Evolutionary conservation across 768 basidiomycete species (phyloP).

Genomic region (Tylopilus balloui): DNA sequence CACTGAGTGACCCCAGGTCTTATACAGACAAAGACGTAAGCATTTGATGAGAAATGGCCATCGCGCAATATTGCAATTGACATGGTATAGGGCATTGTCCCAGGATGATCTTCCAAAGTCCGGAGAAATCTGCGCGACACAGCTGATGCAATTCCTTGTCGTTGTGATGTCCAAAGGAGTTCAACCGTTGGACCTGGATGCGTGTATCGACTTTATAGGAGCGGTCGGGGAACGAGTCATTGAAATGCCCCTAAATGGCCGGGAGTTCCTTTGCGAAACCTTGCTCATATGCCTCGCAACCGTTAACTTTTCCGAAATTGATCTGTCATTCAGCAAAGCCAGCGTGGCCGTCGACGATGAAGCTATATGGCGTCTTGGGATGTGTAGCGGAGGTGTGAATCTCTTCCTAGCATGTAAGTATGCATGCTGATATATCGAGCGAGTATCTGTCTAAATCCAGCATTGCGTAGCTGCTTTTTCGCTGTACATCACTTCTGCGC

Average conservation of each 20-base stretch:
- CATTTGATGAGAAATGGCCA: neutral
- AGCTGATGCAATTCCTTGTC: slow-evolving; percentile 26
- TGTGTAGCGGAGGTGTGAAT: slow-evolving; percentile 25
- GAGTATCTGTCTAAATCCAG: slow-evolving; percentile 1
- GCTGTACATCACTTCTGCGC: slow-evolving; percentile 35
- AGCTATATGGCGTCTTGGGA: slow-evolving; percentile 36
- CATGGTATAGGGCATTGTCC: slow-evolving; percentile 14
- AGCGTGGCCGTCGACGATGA: slow-evolving; percentile 28
- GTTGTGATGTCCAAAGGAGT: slow-evolving; percentile 21
- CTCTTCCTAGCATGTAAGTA: slow-evolving; percentile 42
- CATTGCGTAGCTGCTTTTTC: slow-evolving; percentile 43
- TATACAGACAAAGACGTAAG: slow-evolving; percentile 16
- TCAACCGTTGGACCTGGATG: slow-evolving; percentile 1
- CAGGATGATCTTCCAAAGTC: slow-evolving; percentile 1
- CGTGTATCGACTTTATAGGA: slow-evolving; percentile 11
- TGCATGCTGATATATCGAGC: neutral
- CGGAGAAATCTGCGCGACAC: slow-evolving; percentile 7
- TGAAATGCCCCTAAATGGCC: slow-evolving; percentile 2
- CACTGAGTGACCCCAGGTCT: slow-evolving; percentile 15
- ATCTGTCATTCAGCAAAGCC: slow-evolving; percentile 5
- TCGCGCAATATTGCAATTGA: neutral
- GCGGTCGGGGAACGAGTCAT: slow-evolving; percentile 15
- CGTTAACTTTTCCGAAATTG: slow-evolving; percentile 11
- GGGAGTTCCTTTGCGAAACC: slow-evolving; percentile 30
- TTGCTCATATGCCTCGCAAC: slow-evolving; percentile 35